A percentile compares a stretch with the other conserved stretches of the same genome.
These are phyloP conservation scores for Diaporthe destruens DNA, from an alignment of 2,329 filamentous ascomycete genomes.

Conservation along the genomic window DNA sequence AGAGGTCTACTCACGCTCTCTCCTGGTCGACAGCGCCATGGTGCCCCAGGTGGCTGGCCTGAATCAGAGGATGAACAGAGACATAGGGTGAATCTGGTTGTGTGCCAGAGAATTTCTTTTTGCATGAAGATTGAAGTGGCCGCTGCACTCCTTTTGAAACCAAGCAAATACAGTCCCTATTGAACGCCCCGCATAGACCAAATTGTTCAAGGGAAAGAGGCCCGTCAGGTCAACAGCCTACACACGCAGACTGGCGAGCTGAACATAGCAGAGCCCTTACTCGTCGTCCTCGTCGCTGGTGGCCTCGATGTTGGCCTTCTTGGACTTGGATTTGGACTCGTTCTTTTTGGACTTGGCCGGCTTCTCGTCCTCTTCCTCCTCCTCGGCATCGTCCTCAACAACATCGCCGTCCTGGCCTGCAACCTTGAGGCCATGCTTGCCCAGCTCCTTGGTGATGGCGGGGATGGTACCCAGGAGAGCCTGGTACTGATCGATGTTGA, in stretches of 20 bases:
- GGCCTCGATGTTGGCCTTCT: conserved; percentile 72
- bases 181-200: neutral
- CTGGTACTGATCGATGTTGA: conserved; percentile 74
- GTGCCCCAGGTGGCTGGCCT: no score
- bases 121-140: neutral
- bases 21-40: no score
- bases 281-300: conserved; percentile 67
- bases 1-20: no score
- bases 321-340: conserved; percentile 50
- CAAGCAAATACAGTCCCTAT: neutral
- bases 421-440: conserved; percentile 58
- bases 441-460: conserved; percentile 68
- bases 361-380: conserved; percentile 42
- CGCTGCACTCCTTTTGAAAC: neutral
- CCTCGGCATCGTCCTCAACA: conserved; percentile 49
- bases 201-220: no score
- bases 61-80: neutral
- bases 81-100: neutral
- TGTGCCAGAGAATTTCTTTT: neutral
- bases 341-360: conserved; percentile 44
- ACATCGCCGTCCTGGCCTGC: conserved; percentile 49
- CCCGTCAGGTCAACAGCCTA: no score
- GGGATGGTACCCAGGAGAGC: conserved; percentile 68
- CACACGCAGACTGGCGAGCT: no score
- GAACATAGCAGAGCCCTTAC: neutral